Evolutionary conservation across 2,329 filamentous ascomycete species (phyloP), one percentile per base, ranked within the genome.

Genomic region (Tolypocladium inflatum): DNA sequence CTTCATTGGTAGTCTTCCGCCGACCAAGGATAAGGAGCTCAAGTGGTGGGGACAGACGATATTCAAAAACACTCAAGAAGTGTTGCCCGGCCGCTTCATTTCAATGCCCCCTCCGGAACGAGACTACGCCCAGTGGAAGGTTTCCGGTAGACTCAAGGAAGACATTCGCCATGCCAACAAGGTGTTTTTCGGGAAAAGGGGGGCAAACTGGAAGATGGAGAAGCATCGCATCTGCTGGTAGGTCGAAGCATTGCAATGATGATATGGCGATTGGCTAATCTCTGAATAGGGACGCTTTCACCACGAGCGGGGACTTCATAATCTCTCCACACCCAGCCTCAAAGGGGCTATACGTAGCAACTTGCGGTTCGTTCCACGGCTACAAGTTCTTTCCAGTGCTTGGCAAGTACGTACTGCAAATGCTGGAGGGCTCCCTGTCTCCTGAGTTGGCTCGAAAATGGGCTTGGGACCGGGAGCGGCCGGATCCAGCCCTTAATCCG

Each of bases 151-250:
- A 23, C 74, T 87, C 11, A 82, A 84, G 67, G 72, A 81, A 48
- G 84, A 87, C 60, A 82, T 87, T 43, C 67, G 76, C n/a, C 72
- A 81, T 51, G 78, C 82, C 2, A 81, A 80, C 58, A 71, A 78
- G 52, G 75, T 81, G 1, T 86, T 85, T 62, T 87, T 85, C 62
- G 85, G 84, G 10, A 76, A 78, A 54, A 78, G 79, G 23, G 78
- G 79, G 38, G 76, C 74, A 15, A 66, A 71, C 50, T 86, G 81
- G 83, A 78, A 81, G 61, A 78, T 85, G 69, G 79, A 80, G 58
- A 82, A 85, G 65, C 80, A 86, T 65, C 78, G 85, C 7, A 82
- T 88, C 59, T 88, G 85, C 77, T 88, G 85, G 85, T 87, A 69
- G 69, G 80, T 72, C 6, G 2, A 33, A 19, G 9, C 1, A 23